These are phyloP conservation scores for Podosphaera xanthii DNA, from an alignment of 2,329 filamentous ascomycete species.

Conservation along the genomic window DNA sequence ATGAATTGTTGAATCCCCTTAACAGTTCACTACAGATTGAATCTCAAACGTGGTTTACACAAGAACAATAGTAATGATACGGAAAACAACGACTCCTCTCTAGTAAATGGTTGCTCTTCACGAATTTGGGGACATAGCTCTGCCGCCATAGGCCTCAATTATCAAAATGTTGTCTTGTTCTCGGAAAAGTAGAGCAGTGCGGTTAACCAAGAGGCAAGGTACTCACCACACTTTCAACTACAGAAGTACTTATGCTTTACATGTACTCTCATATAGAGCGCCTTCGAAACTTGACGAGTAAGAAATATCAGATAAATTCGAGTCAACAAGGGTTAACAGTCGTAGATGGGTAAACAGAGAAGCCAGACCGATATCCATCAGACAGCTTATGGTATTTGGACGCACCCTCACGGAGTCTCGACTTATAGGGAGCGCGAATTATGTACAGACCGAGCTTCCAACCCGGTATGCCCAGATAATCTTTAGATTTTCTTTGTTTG, in stretches of 20 bases:
- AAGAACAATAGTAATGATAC: too few species aligned
- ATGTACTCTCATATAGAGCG: background rate
- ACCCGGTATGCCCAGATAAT: constrained; percentile 32
- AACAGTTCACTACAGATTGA: too few species aligned
- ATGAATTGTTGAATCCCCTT: too few species aligned
- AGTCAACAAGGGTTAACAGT: background rate
- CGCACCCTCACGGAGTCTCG: constrained; percentile 76
- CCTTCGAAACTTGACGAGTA: background rate
- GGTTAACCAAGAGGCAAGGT: too few species aligned
- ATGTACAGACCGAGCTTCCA: constrained; percentile 84
- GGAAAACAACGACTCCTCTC: too few species aligned
- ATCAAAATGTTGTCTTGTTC: too few species aligned
- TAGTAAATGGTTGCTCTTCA: too few species aligned
- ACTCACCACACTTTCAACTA: background rate
- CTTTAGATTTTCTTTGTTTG: constrained; percentile 1
- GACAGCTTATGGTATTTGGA: constrained; percentile 93
- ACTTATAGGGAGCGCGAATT: constrained; percentile 85
- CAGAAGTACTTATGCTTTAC: background rate
- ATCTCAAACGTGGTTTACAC: too few species aligned
- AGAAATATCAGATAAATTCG: background rate
- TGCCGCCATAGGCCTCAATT: too few species aligned
- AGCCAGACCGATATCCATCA: constrained; percentile 82
- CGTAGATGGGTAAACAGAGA: constrained; percentile 77
- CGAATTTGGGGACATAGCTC: too few species aligned
- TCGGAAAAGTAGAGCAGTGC: too few species aligned